Conservation (phyloP, 805 yeast species). For the Clavispora vitiphila region DNA sequence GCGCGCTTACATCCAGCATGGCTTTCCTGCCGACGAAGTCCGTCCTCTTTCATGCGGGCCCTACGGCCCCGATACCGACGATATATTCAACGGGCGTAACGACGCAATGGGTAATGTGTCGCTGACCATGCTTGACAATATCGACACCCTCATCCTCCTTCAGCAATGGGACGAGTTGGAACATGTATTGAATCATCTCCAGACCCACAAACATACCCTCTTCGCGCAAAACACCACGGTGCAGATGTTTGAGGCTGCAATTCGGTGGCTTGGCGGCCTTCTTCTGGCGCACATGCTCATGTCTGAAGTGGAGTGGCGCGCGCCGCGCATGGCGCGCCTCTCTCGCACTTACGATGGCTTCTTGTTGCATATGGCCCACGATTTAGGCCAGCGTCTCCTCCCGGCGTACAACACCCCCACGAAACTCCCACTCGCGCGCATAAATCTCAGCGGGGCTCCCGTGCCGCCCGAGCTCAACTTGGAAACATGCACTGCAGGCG, state of each 20-base stretch:
- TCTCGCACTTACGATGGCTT: slow-evolving; percentile 58
- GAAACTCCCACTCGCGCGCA: slow-evolving; percentile 75
- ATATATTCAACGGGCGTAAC: slow-evolving; percentile 55
- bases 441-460: slow-evolving; percentile 56
- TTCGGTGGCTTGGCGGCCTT: slow-evolving; percentile 78
- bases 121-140: slow-evolving; percentile 69
- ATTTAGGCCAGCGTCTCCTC: slow-evolving; percentile 65
- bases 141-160: slow-evolving; percentile 75
- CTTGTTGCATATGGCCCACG: slow-evolving; percentile 65
- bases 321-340: slow-evolving; percentile 6
- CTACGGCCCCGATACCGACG: slow-evolving; percentile 55
- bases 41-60: slow-evolving; percentile 69
- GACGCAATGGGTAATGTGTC: slow-evolving; percentile 86
- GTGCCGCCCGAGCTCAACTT: slow-evolving; percentile 42
- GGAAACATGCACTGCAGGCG: slow-evolving; percentile 87
- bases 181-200: slow-evolving; percentile 22
- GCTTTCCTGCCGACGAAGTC: slow-evolving; percentile 80
- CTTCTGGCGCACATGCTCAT: slow-evolving; percentile 64
- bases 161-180: slow-evolving; percentile 56
- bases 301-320: slow-evolving; percentile 19
- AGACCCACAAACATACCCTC: slow-evolving; percentile 34
- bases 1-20: slow-evolving; percentile 60
- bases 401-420: slow-evolving; percentile 63
- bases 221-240: slow-evolving; percentile 67
- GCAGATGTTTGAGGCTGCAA: slow-evolving; percentile 85